Evolutionary conservation across 2,329 filamentous ascomycete species (phyloP).

Genomic region (Leptosphaerulina australis): DNA sequence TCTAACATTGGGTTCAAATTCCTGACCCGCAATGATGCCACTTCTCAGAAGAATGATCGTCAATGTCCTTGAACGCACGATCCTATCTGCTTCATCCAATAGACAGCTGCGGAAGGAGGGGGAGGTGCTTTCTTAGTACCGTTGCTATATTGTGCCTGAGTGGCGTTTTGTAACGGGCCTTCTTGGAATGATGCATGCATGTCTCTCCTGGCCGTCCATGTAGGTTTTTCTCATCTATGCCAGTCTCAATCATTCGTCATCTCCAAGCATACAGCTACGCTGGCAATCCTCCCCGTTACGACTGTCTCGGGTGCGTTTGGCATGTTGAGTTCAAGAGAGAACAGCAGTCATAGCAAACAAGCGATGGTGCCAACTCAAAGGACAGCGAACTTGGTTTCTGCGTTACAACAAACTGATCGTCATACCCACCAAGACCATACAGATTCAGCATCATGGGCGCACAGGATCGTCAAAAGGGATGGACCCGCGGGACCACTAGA

Average conservation of each 20-base stretch:
- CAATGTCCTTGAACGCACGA: neutral
- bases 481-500: conserved; percentile 2
- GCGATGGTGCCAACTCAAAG: conserved; percentile 1
- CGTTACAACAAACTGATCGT: conserved; percentile 9
- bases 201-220: conserved; percentile 3
- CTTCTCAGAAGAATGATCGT: conserved; percentile 14
- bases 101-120: conserved; percentile 2
- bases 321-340: neutral
- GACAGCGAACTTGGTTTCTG: neutral
- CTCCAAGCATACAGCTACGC: conserved; percentile 10
- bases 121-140: conserved; percentile 13
- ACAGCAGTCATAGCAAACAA: neutral
- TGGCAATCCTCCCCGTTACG: conserved; percentile 7
- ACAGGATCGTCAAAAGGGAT: conserved; percentile 15
- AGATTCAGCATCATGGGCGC: neutral
- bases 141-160: conserved; percentile 8
- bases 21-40: conserved; percentile 7
- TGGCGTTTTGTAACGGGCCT: conserved; percentile 1
- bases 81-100: conserved; percentile 10
- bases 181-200: conserved; percentile 1
- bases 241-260: conserved; percentile 9
- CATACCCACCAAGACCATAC: conserved; percentile 1
- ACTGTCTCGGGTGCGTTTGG: conserved; percentile 14
- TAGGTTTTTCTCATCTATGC: neutral
- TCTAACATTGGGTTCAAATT: neutral